Evolutionary conservation across 345 rosid species (phyloP), one percentile per base, ranked within the genome.

Genomic region (Dipteronia dyeriana): DNA sequence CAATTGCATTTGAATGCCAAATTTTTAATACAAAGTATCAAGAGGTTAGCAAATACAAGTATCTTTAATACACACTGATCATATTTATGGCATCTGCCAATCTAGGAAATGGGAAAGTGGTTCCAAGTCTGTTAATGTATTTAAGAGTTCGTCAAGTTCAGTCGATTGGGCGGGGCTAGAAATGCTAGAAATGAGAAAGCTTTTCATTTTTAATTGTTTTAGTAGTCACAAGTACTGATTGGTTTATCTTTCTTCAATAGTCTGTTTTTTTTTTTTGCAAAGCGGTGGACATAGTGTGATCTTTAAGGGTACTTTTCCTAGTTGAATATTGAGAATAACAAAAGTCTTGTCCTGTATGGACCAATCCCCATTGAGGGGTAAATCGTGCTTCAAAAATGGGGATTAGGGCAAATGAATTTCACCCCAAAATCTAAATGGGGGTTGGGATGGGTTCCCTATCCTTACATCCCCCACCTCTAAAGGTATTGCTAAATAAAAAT

Each of bases 131-230:
- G 84, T 82, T 79, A 94, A 93, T 87, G 98, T 88, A 62, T 87
- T 86, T 77, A 95, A 92, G 85, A 87, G 85, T 79, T 92, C 99
- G 39, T 92, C 98, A 19, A 92, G 96, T 85, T 95, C 98, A 0
- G 91, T 95, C 39, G 99, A 95, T 79, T 93, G 97, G 98, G 88
- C 93, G 76, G 95, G 96, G 29, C 89, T 96, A 81, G 99, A 93
- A 82, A 91, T 95, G 94, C 92, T 87, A 53, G 98, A 92, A 81
- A 95, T 94, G 90, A 91, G 92, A 85, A 85, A 84, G 94, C 71
- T 76, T 74, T 78, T 43, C 22, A 25, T 61, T 47, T 65, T 63
- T 66, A 43, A 31, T 41, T 25, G 29, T 16, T 78, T 79, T 56
- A 56, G 38, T 64, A n/a, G 39, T 56, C 11, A 51, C 13, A 13